These are phyloP conservation scores for Xylaria sp. DNA, from an alignment of 2,329 filamentous ascomycete species.

Conservation along the genomic window DNA sequence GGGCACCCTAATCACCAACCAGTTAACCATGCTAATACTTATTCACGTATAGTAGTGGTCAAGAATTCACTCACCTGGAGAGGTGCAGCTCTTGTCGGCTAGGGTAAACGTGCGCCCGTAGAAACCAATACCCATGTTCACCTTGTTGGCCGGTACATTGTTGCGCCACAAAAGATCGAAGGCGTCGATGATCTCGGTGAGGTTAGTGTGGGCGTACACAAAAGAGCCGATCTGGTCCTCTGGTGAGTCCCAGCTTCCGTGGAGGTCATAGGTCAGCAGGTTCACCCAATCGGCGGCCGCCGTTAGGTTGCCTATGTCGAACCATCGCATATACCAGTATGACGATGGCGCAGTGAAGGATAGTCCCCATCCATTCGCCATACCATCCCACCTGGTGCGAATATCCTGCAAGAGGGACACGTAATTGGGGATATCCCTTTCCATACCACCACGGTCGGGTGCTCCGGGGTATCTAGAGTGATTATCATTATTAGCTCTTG, in stretches of 20 bases:
- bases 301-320: conserved; percentile 8
- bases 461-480: conserved; percentile 15
- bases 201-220: conserved; percentile 54
- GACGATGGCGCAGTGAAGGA: conserved; percentile 21
- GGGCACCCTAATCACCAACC: conserved; percentile 26
- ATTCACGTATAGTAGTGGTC: background rate
- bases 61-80: conserved; percentile 19
- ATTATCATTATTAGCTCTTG: background rate
- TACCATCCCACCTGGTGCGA: conserved; percentile 20
- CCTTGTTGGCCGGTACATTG: conserved; percentile 52
- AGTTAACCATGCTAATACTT: conserved; percentile 6
- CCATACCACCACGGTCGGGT: conserved; percentile 19
- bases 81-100: conserved; percentile 39
- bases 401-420: conserved; percentile 14
- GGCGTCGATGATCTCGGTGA: conserved; percentile 54
- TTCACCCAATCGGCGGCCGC: conserved; percentile 47
- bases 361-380: conserved; percentile 18
- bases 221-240: conserved; percentile 45
- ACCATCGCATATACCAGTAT: conserved; percentile 32
- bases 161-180: conserved; percentile 58
- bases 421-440: conserved; percentile 14
- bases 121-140: conserved; percentile 46
- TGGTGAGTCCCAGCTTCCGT: conserved; percentile 52
- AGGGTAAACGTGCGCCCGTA: conserved; percentile 50
- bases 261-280: conserved; percentile 55